These are phyloP conservation scores for Venturiaceae sp. DNA, from an alignment of 2,329 filamentous ascomycete species.

Conservation along the genomic window DNA sequence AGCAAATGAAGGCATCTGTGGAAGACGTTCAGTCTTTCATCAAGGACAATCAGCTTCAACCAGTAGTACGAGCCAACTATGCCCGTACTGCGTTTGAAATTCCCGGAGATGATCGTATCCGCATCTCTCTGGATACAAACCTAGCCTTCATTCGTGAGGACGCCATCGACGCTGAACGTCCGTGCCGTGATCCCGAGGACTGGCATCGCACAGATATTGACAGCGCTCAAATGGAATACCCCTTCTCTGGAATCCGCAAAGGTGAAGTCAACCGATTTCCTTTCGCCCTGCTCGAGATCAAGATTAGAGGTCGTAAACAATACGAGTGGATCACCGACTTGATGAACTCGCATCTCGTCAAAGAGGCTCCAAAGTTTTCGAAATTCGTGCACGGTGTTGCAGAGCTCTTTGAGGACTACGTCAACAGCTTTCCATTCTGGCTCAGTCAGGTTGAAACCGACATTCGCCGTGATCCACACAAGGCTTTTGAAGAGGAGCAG, in stretches of 20 bases:
- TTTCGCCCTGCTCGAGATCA: conserved; percentile 86
- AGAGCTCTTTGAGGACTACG: conserved; percentile 82
- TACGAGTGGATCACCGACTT: conserved; percentile 85
- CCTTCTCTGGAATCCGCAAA: conserved; percentile 78
- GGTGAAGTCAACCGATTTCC: conserved; percentile 89
- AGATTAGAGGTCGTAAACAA: conserved; percentile 60
- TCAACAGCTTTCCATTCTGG: conserved; percentile 97
- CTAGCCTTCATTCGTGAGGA: conserved; percentile 75
- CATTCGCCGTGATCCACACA: conserved; percentile 85
- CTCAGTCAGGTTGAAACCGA: conserved; percentile 83
- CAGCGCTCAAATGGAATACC: conserved; percentile 69
- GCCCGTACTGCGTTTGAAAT: conserved; percentile 94
- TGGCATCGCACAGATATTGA: conserved; percentile 95
- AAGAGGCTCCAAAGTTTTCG: conserved; percentile 81
- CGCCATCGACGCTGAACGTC: conserved; percentile 68
- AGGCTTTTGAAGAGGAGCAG: conserved; percentile 86
- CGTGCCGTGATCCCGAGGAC: conserved; percentile 75
- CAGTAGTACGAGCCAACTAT: conserved; percentile 85
- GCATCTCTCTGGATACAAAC: conserved; percentile 88
- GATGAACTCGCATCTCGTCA: conserved; percentile 86
- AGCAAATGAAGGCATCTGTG: conserved; percentile 61
- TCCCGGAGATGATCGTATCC: conserved; percentile 78
- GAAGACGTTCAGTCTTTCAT: conserved; percentile 73
- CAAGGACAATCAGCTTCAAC: conserved; percentile 65
- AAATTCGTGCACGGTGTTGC: conserved; percentile 95